phyloP scores from a whole-genome alignment of 305 asterid genomes.

The Caryopteris hybrid region DNA sequence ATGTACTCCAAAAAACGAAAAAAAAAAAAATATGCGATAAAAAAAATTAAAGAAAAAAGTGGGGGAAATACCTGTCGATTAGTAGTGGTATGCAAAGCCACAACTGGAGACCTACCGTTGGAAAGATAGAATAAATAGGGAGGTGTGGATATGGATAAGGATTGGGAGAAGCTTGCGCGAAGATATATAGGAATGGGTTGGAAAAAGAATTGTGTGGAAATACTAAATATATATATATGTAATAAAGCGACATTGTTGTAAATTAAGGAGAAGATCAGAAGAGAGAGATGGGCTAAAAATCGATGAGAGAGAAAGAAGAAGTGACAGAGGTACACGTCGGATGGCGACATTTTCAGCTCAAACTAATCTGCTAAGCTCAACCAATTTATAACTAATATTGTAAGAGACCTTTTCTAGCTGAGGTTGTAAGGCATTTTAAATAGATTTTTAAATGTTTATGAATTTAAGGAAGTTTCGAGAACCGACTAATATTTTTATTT shows the following conservation, averaged over 20 bases:
- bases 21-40: not conserved
- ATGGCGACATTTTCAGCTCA: not conserved
- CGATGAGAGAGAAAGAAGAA: too few species aligned
- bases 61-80: not conserved
- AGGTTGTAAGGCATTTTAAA: too few species aligned
- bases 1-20: not conserved
- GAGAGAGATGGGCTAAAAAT: not conserved
- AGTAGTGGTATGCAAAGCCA: not conserved
- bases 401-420: too few species aligned
- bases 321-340: not conserved
- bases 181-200: constrained; percentile 15
- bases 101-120: not conserved
- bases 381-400: not conserved
- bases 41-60: not conserved
- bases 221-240: too few species aligned
- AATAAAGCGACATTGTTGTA: too few species aligned
- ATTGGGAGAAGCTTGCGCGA: not conserved
- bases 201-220: not conserved
- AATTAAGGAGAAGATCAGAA: not conserved
- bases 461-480: too few species aligned
- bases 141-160: constrained; percentile 14
- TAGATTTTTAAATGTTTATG: too few species aligned
- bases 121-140: constrained; percentile 3
- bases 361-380: not conserved
- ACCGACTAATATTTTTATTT: too few species aligned